Evolutionary conservation across 176 grass and related monocot genomes (phyloP).

Genomic region (Hordeum vulgare): DNA sequence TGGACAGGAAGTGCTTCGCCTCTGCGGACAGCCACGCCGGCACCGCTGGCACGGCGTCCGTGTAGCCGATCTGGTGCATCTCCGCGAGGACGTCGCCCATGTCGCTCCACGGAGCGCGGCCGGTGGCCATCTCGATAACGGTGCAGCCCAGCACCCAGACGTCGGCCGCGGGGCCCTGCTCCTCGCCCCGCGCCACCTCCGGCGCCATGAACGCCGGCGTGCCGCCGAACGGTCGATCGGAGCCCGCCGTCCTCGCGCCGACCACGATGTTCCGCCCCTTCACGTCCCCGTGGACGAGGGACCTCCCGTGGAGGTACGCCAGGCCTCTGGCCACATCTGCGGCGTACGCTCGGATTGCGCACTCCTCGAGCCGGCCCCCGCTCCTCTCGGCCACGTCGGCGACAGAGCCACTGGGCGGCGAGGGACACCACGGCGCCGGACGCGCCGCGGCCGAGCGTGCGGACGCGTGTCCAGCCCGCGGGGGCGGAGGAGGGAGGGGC

Average conservation of each 20-base stretch:
- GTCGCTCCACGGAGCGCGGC: slow-evolving; percentile 49
- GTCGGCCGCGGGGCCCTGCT: no score
- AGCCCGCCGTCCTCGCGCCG: slow-evolving; percentile 7
- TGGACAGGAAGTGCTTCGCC: slow-evolving; percentile 52
- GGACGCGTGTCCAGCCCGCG: no score
- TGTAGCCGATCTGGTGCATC: slow-evolving; percentile 62
- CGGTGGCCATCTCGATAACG: no score
- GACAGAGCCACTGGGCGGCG: slow-evolving; percentile 48
- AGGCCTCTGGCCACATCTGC: slow-evolving; percentile 46
- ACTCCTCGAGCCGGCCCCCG: slow-evolving; percentile 31
- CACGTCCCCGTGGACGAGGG: slow-evolving; percentile 58
- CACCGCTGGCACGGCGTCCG: slow-evolving; percentile 33
- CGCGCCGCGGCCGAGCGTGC: no score
- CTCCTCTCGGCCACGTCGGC: slow-evolving; percentile 30
- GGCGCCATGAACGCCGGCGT: no score
- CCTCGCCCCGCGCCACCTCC: no score
- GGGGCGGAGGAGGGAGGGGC: no score
- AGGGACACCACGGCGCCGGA: slow-evolving; percentile 32
- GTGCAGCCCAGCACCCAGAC: no score
- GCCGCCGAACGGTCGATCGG: slow-evolving; percentile 20
- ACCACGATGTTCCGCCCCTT: slow-evolving; percentile 65
- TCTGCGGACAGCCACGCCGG: slow-evolving; percentile 47
- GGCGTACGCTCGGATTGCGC: slow-evolving; percentile 14
- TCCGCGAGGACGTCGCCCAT: slow-evolving; percentile 28
- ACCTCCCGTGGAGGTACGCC: slow-evolving; percentile 43